These are phyloP conservation scores for Lactarius indigo DNA, from an alignment of 768 basidiomycete species.

Conservation along the genomic window DNA sequence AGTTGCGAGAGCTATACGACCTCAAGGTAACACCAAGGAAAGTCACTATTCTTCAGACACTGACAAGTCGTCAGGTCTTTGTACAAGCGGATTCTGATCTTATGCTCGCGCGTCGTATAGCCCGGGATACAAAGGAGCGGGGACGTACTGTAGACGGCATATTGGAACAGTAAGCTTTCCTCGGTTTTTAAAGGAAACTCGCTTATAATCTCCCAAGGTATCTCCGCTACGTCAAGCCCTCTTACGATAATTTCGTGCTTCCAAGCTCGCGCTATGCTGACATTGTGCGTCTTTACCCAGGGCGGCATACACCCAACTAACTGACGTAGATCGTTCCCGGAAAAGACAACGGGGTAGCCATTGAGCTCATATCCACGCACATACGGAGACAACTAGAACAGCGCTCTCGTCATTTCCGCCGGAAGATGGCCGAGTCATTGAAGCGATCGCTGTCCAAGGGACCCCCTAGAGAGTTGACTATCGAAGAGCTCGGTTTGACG, in stretches of 20 bases:
- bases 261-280: constrained; percentile 87
- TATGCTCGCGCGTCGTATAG: constrained; percentile 92
- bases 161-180: constrained; percentile 68
- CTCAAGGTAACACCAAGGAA: constrained; percentile 56
- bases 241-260: constrained; percentile 90
- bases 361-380: constrained; percentile 91
- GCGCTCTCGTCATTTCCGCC: constrained; percentile 68
- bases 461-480: constrained; percentile 23
- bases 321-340: constrained; percentile 89
- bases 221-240: constrained; percentile 90
- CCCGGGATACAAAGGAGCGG: constrained; percentile 84
- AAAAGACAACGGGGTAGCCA: constrained; percentile 81
- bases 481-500: constrained; percentile 50
- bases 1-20: constrained; percentile 79
- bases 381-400: constrained; percentile 80
- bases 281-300: constrained; percentile 50
- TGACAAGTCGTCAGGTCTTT: constrained; percentile 52
- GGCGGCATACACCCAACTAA: not conserved
- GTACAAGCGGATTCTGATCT: constrained; percentile 94
- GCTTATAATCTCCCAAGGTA: constrained; percentile 49
- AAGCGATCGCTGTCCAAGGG: constrained; percentile 27
- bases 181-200: not conserved
- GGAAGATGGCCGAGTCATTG: constrained; percentile 53
- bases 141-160: constrained; percentile 83
- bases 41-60: not conserved